These are phyloP conservation scores for Tanozyma kutaoensis DNA, from an alignment of 805 yeast genomes.

Conservation along the genomic window DNA sequence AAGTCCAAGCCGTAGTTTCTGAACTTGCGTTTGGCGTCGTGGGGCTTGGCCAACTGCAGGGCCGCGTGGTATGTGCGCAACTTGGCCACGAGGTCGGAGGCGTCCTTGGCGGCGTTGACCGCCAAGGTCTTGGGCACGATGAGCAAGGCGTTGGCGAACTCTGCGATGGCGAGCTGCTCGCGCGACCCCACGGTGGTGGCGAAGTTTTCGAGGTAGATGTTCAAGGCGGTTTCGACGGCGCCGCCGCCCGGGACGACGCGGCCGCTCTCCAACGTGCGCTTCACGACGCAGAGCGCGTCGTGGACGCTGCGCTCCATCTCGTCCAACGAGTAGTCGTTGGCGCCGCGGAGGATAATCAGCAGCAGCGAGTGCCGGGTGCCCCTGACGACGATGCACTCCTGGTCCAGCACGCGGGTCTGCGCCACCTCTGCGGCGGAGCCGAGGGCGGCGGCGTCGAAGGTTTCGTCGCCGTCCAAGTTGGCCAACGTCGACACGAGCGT, in stretches of 20 bases:
- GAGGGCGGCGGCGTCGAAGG: slow-evolving; percentile 69
- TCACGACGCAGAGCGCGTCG: slow-evolving; percentile 88
- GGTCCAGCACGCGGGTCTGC: slow-evolving; percentile 87
- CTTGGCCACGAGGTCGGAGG: slow-evolving; percentile 89
- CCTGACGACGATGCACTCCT: slow-evolving; percentile 86
- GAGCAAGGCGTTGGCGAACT: slow-evolving; percentile 82
- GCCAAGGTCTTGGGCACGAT: slow-evolving; percentile 95
- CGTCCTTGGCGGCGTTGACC: slow-evolving; percentile 94
- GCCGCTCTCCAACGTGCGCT: slow-evolving; percentile 91
- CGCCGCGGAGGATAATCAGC: slow-evolving; percentile 87
- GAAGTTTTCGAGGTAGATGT: slow-evolving; percentile 88
- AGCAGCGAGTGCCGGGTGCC: slow-evolving; percentile 88
- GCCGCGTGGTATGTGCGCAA: slow-evolving; percentile 95
- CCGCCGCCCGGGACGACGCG: slow-evolving; percentile 98
- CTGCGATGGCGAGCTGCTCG: slow-evolving; percentile 96
- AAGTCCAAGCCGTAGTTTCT: slow-evolving; percentile 89
- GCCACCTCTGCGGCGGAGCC: slow-evolving; percentile 87
- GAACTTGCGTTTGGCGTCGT: slow-evolving; percentile 80
- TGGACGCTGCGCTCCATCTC: slow-evolving; percentile 98
- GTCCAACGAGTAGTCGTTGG: slow-evolving; percentile 89
- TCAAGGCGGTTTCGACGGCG: slow-evolving; percentile 94
- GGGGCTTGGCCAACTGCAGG: slow-evolving; percentile 70
- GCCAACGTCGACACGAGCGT: slow-evolving; percentile 77
- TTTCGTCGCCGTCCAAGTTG: slow-evolving; percentile 92
- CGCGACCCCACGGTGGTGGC: slow-evolving; percentile 97